These are phyloP conservation scores for Phaeodactylum tricornutum DNA, from an alignment of 108 stramenopile species.

Conservation along the genomic window DNA sequence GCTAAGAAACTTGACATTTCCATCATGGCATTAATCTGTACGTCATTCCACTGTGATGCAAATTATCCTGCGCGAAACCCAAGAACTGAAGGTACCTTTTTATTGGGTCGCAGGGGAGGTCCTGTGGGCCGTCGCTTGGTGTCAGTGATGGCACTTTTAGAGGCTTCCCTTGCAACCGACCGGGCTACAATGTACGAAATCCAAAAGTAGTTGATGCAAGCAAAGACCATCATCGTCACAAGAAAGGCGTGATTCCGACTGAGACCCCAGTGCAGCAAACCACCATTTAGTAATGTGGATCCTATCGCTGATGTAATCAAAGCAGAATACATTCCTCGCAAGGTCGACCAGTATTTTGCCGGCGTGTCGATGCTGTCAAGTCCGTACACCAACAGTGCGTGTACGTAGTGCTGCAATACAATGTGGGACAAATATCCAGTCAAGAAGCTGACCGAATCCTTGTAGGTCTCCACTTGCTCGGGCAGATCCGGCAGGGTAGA, in stretches of 20 bases:
- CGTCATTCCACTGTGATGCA: too few relatives aligned
- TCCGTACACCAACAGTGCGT: conserved; percentile 29
- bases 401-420: conserved; percentile 19
- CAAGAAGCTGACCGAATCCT: conserved; percentile 18
- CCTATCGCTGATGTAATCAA: conserved; percentile 15
- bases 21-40: too few relatives aligned
- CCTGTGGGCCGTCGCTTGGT: too few relatives aligned
- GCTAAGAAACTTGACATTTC: conserved; percentile 41
- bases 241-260: conserved; percentile 15
- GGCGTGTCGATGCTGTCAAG: conserved; percentile 23
- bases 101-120: too few relatives aligned
- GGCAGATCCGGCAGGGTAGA: not conserved
- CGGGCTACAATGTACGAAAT: conserved; percentile 8
- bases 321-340: conserved; percentile 15
- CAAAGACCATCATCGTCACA: conserved; percentile 15
- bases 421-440: conserved; percentile 21
- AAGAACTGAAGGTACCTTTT: too few relatives aligned
- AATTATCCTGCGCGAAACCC: too few relatives aligned
- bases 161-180: too few relatives aligned
- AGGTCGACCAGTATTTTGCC: conserved; percentile 18
- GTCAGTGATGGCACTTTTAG: too few relatives aligned
- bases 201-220: conserved; percentile 24
- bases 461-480: conserved; percentile 10
- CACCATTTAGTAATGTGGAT: conserved; percentile 17
- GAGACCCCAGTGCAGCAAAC: conserved; percentile 6